Evolutionary conservation across 306 rosid genomes (phyloP).

Genomic region (Clitoria ternatea): DNA sequence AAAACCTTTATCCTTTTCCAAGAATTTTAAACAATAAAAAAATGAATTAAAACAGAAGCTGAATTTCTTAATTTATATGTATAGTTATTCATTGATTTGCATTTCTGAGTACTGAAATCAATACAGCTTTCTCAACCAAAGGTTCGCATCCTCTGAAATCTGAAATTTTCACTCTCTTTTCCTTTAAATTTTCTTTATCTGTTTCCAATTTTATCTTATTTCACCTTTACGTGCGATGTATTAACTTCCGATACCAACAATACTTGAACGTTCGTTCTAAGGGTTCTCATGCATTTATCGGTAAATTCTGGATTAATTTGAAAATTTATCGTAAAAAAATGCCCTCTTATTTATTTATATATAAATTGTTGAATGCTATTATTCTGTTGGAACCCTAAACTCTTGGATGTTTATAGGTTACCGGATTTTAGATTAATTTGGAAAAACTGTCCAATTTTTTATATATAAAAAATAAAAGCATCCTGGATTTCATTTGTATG

Average conservation of each 20-base stretch:
- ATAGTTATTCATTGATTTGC: background rate
- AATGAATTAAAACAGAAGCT: background rate
- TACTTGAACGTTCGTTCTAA: background rate
- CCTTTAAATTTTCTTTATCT: background rate
- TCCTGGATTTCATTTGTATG: constrained; percentile 4
- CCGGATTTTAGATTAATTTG: background rate
- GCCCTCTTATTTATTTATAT: background rate
- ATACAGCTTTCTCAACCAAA: constrained; percentile 12
- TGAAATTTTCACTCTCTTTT: background rate
- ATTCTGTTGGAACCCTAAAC: constrained; percentile 19
- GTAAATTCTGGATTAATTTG: background rate
- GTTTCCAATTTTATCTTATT: background rate
- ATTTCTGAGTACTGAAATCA: constrained; percentile 1
- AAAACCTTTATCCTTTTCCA: too few species aligned
- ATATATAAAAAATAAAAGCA: background rate
- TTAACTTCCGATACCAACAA: background rate
- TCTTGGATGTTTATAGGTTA: background rate
- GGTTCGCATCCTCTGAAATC: constrained; percentile 16
- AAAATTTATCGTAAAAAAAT: background rate
- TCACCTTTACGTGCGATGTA: background rate
- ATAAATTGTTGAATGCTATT: background rate
- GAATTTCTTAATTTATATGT: background rate
- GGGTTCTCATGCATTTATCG: background rate
- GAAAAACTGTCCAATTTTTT: background rate
- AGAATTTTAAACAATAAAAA: background rate